Evolutionary conservation across 1,139 yeast genomes (phyloP), one percentile per base, ranked within the genome.

Genomic region (Geotrichum europaeum): DNA sequence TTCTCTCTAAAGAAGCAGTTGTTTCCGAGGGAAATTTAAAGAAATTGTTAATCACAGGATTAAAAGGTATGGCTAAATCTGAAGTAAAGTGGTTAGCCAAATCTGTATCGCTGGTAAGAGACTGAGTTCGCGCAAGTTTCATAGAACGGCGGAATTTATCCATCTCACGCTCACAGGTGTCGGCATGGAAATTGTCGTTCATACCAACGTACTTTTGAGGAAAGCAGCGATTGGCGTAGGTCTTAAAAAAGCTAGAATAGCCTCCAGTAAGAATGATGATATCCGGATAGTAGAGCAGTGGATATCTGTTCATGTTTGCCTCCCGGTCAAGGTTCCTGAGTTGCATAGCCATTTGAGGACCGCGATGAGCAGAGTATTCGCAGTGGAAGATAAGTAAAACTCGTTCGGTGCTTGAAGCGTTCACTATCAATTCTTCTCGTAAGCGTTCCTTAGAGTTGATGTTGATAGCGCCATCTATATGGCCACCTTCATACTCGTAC

Each of bases 401-500:
- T 56, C 80, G 76, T 59, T 73, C 71, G 57, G 70, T 65, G 45
- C 60, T 65, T 22, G 59, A 59, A 28, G 59, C 58, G 49, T 62
- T 62, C 30, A 60, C 57, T 47, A 76, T 65, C 56, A 78, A 67
- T 34, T 63, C 64, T 43, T 79, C 75, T 69, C 88, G 94, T 57
- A 94, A 76, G 57, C 83, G 85, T 62, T 82, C 83, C 66, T 87
- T 86, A 54, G 87, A 81, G 52, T 89, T 84, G 50, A 91, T 79
- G 72, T 94, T 94, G 60, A 88, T 69, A 13, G 99, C 96, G 54
- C 89, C 86, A 53, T 79, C 81, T 56, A 94, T 89, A 73, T 95
- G 99, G 40, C 99, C 99, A 32, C 99, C 98, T 49, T 82, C 79
- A 72, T 76, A 95, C 74, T 94, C 99, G 76, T 94, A 94, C 68